Evolutionary conservation across 2,329 filamentous ascomycete genomes (phyloP), one percentile per base, ranked within the genome.

Genomic region (Colletotrichum limetticola): DNA sequence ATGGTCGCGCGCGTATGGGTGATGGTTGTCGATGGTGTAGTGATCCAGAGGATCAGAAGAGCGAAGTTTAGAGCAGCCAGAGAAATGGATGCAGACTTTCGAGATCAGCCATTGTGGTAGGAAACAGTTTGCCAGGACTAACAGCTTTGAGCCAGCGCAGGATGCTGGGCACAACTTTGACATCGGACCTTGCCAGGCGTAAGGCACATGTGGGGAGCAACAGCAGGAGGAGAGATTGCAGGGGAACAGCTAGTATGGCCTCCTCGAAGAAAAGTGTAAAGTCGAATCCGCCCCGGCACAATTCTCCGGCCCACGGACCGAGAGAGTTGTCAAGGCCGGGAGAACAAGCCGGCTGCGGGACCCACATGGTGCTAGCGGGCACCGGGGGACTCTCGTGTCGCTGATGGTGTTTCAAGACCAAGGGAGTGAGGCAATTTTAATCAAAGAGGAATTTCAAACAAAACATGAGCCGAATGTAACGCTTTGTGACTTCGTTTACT

Each of bases 231-330:
- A 74, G 52, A 14, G 53, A 72, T 8, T 72, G 69, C 73, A 30
- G 56, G 37, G 69, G 66, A 35, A 78, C 53, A 7, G 75, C 76
- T 30, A 80, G 74, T 24, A 80, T 72, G 56, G 69, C 71, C 62
- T 80, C 77, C 57, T 80, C 77, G 64, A 79, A 80, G 3, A 80
- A 70, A 11, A 79, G 72, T 7, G 78, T 79, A 58, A 80, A 79
- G 71, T 80, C 78, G 71, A 78, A 79, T 56, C 78, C 77, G n/a
- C 63, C 73, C n/a, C 75, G 74, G 61, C 78, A 79, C 42, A 60
- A n/a, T 4, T 53, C 46, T 60, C 72, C 72, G 61, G 72, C 69
- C 69, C 72, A 74, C 52, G 72, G 70, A 30, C 69, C 72, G 69
- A 74, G 62, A 12, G 69, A 73, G 53, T 68, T 55, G 56, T 72